Conservation (phyloP, 2,329 filamentous ascomycete species). For the Botrytis elliptica region DNA sequence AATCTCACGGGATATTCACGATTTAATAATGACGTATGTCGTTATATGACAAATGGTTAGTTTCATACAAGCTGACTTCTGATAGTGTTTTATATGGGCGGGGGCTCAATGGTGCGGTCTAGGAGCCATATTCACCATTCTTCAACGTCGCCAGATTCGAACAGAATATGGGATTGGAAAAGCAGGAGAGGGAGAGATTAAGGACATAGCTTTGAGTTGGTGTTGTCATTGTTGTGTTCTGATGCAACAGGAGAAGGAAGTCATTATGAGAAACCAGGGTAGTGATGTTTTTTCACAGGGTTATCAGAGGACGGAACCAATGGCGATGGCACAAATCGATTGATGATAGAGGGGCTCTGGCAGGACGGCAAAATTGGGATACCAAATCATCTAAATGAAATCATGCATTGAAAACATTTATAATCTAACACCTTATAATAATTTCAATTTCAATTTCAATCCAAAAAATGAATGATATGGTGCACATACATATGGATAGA, state of each 20-base stretch:
- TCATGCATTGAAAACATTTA: background rate
- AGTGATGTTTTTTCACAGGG: slow-evolving; percentile 8
- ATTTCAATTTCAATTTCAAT: too few species aligned
- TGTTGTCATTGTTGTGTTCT: slow-evolving; percentile 38
- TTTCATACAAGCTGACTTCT: slow-evolving; percentile 26
- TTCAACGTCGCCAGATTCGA: slow-evolving; percentile 31
- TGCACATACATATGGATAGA: too few species aligned
- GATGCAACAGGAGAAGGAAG: slow-evolving; percentile 36
- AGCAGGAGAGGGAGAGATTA: slow-evolving; percentile 38
- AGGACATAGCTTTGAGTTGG: slow-evolving; percentile 41
- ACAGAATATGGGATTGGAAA: slow-evolving; percentile 36
- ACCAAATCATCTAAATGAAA: background rate
- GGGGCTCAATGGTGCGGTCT: slow-evolving; percentile 25
- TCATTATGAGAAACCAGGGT: slow-evolving; percentile 24
- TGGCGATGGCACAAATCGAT: slow-evolving; percentile 22
- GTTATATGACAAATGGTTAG: background rate
- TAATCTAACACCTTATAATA: background rate
- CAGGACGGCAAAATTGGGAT: background rate
- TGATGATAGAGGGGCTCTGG: background rate
- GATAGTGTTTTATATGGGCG: slow-evolving; percentile 17
- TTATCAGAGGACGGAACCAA: slow-evolving; percentile 25
- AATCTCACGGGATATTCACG: slow-evolving; percentile 30
- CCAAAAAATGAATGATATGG: too few species aligned
- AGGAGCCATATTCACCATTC: slow-evolving; percentile 27
- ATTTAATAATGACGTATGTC: slow-evolving; percentile 29